These are phyloP conservation scores for Blastomyces parvus DNA, from an alignment of 2,329 filamentous ascomycete species.

Conservation along the genomic window DNA sequence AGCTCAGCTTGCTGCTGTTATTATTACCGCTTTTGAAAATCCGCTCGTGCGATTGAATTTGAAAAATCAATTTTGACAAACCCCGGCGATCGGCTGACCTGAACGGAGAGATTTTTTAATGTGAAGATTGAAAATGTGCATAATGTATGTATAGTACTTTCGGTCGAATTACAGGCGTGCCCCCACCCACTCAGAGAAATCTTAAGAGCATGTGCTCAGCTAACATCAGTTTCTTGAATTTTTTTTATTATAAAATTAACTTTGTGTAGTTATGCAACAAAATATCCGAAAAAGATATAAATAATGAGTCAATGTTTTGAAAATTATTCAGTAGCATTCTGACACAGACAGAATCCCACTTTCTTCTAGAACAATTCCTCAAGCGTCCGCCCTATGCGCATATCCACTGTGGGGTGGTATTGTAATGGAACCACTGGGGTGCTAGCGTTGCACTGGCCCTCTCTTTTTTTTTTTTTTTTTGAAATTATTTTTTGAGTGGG, in stretches of 20 bases:
- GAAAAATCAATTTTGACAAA: neutral
- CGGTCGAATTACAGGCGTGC: no score
- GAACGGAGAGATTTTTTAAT: neutral
- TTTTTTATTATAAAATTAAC: no score
- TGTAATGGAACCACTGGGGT: neutral
- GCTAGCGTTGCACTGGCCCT: neutral
- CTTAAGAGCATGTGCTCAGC: no score
- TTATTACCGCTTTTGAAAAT: no score
- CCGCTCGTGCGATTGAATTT: neutral
- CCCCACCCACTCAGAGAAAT: neutral
- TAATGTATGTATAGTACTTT: no score
- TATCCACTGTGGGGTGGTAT: neutral
- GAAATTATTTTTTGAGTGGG: no score
- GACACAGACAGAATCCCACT: neutral
- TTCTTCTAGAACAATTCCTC: neutral
- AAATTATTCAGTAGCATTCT: neutral
- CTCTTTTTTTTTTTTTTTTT: neutral
- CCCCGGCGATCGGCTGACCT: neutral
- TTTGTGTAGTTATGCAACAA: no score
- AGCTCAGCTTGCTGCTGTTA: neutral
- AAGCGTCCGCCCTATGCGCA: neutral
- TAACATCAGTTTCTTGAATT: no score
- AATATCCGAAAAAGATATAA: no score
- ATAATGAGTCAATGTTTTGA: neutral
- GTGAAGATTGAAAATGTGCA: no score